phyloP scores from a whole-genome alignment of 805 yeast species.

The Pichia exigua region DNA sequence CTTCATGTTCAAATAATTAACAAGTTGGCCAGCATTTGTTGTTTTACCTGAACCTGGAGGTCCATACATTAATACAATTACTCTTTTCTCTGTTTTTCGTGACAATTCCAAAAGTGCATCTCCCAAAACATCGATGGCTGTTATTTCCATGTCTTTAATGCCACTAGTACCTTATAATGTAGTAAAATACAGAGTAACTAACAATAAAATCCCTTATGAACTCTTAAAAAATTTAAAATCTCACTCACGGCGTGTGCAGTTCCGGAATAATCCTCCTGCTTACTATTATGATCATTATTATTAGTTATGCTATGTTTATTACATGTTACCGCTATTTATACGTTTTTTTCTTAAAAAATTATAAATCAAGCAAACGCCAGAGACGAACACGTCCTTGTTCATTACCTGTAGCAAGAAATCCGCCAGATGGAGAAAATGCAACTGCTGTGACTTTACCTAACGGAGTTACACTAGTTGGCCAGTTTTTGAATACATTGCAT shows the following conservation, averaged over 20 bases:
- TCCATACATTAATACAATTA: slow-evolving; percentile 58
- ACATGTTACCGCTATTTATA: background rate
- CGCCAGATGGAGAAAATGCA: slow-evolving; percentile 71
- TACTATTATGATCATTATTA: background rate
- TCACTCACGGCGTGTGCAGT: background rate
- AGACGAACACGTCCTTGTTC: slow-evolving; percentile 85
- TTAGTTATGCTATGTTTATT: too few species aligned
- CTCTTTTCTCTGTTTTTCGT: slow-evolving; percentile 22
- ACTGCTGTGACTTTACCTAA: slow-evolving; percentile 85
- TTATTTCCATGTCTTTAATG: background rate
- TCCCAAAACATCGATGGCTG: background rate
- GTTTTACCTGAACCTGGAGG: slow-evolving; percentile 85
- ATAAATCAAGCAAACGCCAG: slow-evolving; percentile 49
- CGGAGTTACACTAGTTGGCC: slow-evolving; percentile 98
- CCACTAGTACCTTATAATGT: background rate
- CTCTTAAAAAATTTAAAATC: background rate
- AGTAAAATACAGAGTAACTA: too few species aligned
- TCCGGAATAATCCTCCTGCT: background rate
- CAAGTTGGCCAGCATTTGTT: slow-evolving; percentile 47
- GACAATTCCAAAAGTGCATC: background rate
- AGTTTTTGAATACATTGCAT: slow-evolving; percentile 79
- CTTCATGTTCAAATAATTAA: slow-evolving; percentile 29
- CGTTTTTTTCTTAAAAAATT: background rate
- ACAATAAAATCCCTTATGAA: too few species aligned
- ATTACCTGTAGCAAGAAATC: slow-evolving; percentile 83